These are phyloP conservation scores for Neoascochyta sp. DNA, from an alignment of 2,329 filamentous ascomycete genomes.

Conservation along the genomic window DNA sequence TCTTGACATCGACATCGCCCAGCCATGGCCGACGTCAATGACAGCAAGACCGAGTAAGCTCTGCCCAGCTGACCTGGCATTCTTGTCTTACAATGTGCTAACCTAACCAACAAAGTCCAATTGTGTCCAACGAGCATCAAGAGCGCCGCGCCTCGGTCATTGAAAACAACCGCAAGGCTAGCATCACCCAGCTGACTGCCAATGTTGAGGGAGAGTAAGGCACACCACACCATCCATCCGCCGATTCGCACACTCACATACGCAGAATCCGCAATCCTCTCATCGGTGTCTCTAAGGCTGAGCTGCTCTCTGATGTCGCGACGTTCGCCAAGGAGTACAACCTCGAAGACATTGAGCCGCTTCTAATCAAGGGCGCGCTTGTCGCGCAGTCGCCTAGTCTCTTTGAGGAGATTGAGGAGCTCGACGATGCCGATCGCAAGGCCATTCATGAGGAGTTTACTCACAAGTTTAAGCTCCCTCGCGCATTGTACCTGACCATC, in stretches of 20 bases:
- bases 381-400: conserved; percentile 66
- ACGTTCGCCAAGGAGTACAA: conserved; percentile 59
- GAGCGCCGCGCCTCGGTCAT: conserved; percentile 23
- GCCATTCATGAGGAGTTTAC: conserved; percentile 58
- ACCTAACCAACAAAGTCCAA: conserved; percentile 1
- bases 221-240: not conserved
- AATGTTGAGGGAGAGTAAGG: conserved; percentile 35
- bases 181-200: conserved; percentile 22
- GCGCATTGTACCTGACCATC: conserved; percentile 62
- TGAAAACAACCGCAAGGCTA: conserved; percentile 22
- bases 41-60: conserved; percentile 16
- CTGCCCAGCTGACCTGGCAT: not conserved
- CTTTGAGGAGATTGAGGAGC: conserved; percentile 60
- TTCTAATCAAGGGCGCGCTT: conserved; percentile 58
- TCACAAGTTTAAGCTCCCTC: conserved; percentile 60
- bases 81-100: not conserved
- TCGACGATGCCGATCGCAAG: conserved; percentile 59
- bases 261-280: conserved; percentile 55
- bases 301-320: conserved; percentile 56
- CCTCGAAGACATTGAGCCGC: conserved; percentile 54
- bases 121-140: conserved; percentile 10
- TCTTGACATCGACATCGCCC: conserved; percentile 2
- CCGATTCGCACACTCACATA: conserved; percentile 4
- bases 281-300: conserved; percentile 50
- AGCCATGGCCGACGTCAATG: conserved; percentile 14